Base-by-base conservation (phyloP, 441 rosid species). In the Geranium incanum region DNA sequence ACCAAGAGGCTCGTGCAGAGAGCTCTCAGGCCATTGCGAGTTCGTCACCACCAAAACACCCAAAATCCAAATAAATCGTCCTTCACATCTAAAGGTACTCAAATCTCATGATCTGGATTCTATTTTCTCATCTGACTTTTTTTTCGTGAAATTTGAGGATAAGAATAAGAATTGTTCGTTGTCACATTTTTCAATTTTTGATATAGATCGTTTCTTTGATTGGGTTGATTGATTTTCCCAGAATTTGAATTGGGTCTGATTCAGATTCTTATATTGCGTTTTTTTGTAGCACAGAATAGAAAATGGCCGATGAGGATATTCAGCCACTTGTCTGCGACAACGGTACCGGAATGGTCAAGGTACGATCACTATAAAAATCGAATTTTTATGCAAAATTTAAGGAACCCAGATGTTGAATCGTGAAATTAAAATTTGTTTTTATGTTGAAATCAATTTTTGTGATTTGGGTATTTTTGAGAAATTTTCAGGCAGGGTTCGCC, bases 311-410 rank as follows among this genome's bases (percentile, higher is more conserved):
- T 9, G 89, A 83, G 75, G 89, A 89, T 77, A 83, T 87, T 72
- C 93, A 89, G 83, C 93, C 97, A 18, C 92, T 91, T n/a, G 93
- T 87, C 11, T 91, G 95, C 48, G 94, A 88, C 80, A 91, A 91
- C 78, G 92, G 97, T 21, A 90, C 96, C 16, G 91, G 94, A 81
- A 90, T 87, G 92, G 97, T 90, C 70, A 90, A 88, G 91, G 94
- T 90, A 80, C 3, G 33, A 50, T 74, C 41, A 4, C 48, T 0
- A 37, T 23, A 23, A 18, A 45, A 11, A 45, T 45, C 9, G 52
- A 11, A 6, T 45, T 45, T 45, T 45, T 45, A 28, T 28, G 1
- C 33, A 28, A 28, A 28, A 28, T 28, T 28, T 28, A 28, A 28
- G 33, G 3, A 28, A 28, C 33, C 33, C 33, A 28, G 11, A 45